Evolutionary conservation across 202 grass and related monocot species (phyloP).

Genomic region (Saccharum hybrid): DNA sequence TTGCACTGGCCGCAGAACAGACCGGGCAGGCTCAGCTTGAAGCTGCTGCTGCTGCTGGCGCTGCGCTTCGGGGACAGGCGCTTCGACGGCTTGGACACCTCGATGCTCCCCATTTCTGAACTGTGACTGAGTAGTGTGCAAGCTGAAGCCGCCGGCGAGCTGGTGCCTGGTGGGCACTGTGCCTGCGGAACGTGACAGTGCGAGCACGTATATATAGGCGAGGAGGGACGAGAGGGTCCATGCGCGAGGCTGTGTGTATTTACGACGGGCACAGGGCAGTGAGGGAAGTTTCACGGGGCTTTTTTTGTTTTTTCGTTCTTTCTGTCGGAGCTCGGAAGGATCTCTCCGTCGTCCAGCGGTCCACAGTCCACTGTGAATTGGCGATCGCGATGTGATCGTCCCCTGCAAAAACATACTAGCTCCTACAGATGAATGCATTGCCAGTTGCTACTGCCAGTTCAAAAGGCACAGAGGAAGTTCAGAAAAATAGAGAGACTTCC

Average conservation of each 20-base stretch:
- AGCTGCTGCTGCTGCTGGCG: constrained; percentile 55
- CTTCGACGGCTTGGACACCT: constrained; percentile 51
- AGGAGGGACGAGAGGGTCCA: background rate
- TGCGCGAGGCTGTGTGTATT: background rate
- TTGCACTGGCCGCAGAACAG: constrained; percentile 59
- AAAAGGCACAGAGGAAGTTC: background rate
- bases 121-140: background rate
- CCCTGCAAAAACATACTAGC: too few species aligned
- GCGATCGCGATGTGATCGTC: background rate
- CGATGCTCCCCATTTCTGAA: constrained; percentile 48
- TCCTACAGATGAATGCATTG: too few species aligned
- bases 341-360: background rate
- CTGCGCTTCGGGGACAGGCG: constrained; percentile 44
- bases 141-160: background rate
- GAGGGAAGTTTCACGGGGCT: constrained; percentile 36
- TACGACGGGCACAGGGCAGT: background rate
- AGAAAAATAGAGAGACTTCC: background rate
- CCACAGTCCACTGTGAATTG: too few species aligned
- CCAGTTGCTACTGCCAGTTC: background rate
- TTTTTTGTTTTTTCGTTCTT: constrained; percentile 6
- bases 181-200: constrained; percentile 10
- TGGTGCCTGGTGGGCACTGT: constrained; percentile 17
- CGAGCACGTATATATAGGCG: constrained; percentile 22
- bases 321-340: constrained; percentile 13
- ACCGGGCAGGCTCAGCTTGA: constrained; percentile 62